These are phyloP conservation scores for Phytophthora uliginosa DNA, from an alignment of 352 stramenopile species.

Conservation along the genomic window DNA sequence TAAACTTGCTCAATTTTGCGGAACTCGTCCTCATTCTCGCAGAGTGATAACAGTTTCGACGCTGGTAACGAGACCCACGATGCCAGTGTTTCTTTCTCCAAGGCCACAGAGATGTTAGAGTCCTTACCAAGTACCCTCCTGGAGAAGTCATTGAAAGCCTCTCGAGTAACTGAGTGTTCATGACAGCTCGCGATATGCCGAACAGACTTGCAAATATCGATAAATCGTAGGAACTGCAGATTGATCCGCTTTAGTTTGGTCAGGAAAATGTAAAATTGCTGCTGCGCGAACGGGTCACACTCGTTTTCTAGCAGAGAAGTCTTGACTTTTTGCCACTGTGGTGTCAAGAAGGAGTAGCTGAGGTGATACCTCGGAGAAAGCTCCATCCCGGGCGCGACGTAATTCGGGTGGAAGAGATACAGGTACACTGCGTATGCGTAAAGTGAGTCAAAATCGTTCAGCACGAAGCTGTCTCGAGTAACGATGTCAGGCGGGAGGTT, in stretches of 20 bases:
- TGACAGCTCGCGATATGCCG: constrained; percentile 65
- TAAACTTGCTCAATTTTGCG: constrained; percentile 71
- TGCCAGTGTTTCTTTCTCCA: constrained; percentile 79
- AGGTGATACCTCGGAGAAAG: constrained; percentile 63
- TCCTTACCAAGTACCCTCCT: constrained; percentile 74
- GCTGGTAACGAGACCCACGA: constrained; percentile 63
- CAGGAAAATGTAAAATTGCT: constrained; percentile 82
- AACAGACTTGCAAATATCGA: constrained; percentile 61
- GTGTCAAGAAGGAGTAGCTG: constrained; percentile 63
- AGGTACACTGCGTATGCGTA: constrained; percentile 75
- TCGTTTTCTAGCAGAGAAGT: constrained; percentile 60
- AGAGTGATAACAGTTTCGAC: constrained; percentile 62
- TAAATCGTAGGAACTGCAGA: constrained; percentile 67
- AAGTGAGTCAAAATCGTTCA: constrained; percentile 82
- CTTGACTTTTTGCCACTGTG: constrained; percentile 82
- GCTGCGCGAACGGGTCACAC: constrained; percentile 74
- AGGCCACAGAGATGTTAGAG: constrained; percentile 71
- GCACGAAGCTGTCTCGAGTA: constrained; percentile 70
- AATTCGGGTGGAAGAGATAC: constrained; percentile 75
- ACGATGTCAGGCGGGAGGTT: constrained; percentile 74
- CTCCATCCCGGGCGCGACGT: constrained; percentile 52
- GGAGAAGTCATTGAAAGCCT: constrained; percentile 78
- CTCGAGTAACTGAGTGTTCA: constrained; percentile 51
- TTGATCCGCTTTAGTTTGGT: constrained; percentile 75
- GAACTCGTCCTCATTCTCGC: constrained; percentile 73